Evolutionary conservation across 2,329 filamentous ascomycete species (phyloP).

Genomic region (Endocalyx cinctus): DNA sequence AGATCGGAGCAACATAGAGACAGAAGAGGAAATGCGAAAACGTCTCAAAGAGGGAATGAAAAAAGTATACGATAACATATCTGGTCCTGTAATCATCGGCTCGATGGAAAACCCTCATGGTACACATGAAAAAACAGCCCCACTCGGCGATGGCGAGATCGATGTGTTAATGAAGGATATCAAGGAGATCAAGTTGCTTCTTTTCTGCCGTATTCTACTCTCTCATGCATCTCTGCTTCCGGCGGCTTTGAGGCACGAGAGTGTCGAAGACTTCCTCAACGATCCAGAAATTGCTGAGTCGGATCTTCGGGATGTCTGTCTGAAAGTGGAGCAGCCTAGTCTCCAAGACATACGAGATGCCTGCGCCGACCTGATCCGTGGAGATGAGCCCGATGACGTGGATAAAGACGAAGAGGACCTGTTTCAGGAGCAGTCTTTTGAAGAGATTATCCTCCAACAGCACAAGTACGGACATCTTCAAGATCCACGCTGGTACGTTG

Average conservation of each 20-base stretch:
- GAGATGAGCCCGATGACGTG: conserved; percentile 23
- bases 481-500: conserved; percentile 14
- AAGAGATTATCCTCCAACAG: conserved; percentile 18
- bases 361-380: conserved; percentile 42
- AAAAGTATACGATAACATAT: conserved; percentile 26
- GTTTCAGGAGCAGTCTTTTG: conserved; percentile 18
- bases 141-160: conserved; percentile 38
- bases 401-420: conserved; percentile 30
- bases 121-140: conserved; percentile 28
- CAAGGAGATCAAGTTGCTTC: conserved; percentile 41
- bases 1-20: conserved; percentile 37
- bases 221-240: conserved; percentile 41
- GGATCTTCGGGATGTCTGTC: conserved; percentile 41
- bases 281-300: conserved; percentile 35
- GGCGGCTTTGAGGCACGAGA: conserved; percentile 37
- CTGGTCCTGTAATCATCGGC: conserved; percentile 29
- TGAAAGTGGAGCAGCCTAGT: conserved; percentile 42
- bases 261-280: conserved; percentile 39
- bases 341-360: conserved; percentile 46
- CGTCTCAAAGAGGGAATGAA: conserved; percentile 35
- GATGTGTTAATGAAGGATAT: conserved; percentile 38
- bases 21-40: conserved; percentile 31
- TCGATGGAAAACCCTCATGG: conserved; percentile 25
- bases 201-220: conserved; percentile 44
- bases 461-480: conserved; percentile 19